phyloP scores from a whole-genome alignment of 179 eudicot species.

The Drosera spatulata region DNA sequence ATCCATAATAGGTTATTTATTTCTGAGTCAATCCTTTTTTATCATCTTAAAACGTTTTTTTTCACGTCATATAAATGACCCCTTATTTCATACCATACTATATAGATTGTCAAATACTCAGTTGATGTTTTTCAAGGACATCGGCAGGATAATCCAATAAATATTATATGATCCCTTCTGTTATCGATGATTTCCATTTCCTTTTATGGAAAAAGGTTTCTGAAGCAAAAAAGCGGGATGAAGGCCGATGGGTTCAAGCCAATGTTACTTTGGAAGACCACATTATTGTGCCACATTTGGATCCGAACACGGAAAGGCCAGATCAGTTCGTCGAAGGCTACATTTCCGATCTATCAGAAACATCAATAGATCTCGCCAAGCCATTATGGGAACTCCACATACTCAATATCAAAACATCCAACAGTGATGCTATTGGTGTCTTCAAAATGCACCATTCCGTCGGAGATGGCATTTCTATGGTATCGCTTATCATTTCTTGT shows the following conservation, averaged over 20 bases:
- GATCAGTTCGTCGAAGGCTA: slow-evolving; percentile 58
- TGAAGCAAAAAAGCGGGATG: slow-evolving; percentile 13
- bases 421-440: slow-evolving; percentile 29
- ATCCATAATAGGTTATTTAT: too few species aligned
- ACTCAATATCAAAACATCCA: slow-evolving; percentile 42
- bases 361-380: slow-evolving; percentile 30
- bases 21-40: too few species aligned
- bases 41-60: too few species aligned
- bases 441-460: slow-evolving; percentile 63
- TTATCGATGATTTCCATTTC: background rate
- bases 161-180: too few species aligned
- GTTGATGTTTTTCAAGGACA: too few species aligned
- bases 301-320: slow-evolving; percentile 25
- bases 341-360: slow-evolving; percentile 29
- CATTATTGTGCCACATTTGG: slow-evolving; percentile 26
- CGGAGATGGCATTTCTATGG: slow-evolving; percentile 70
- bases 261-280: slow-evolving; percentile 30
- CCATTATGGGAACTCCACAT: slow-evolving; percentile 78
- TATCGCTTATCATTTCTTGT: slow-evolving; percentile 57
- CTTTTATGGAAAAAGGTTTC: slow-evolving; percentile 8
- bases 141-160: too few species aligned
- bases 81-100: too few species aligned
- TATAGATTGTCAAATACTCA: too few species aligned
- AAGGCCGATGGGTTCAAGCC: slow-evolving; percentile 24
- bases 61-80: too few species aligned